Evolutionary conservation across 306 rosid genomes (phyloP), one percentile per base, ranked within the genome.

Genomic region (Hippophae gyantsensis): DNA sequence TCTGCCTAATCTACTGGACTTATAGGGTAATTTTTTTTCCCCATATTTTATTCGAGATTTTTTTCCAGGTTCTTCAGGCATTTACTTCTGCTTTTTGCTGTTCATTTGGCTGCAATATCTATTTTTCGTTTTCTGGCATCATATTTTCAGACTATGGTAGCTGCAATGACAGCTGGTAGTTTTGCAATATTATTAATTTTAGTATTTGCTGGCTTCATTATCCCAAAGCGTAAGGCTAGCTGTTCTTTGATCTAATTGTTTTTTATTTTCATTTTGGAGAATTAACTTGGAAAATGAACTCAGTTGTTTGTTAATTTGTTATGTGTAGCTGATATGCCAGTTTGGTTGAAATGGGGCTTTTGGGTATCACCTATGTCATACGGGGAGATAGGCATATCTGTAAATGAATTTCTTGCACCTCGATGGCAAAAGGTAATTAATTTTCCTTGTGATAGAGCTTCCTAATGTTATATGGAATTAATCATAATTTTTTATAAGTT

Each of bases 351-450:
- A 63, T 78, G 82, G 84, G 84, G 76, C 2, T 82, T 78, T 63
- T 82, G 87, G 87, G 64, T 82, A 65, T 78, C 87, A 56, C 87
- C 87, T 32, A 67, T 78, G 80, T 49, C 82, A 49, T 82, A 82
- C 73, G 87, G 67, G 9, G 82, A 82, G 76, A 78, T 82, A 67
- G 84, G 84, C 58, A 54, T 82, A 64, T 60, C 87, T 55, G 48
- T 73, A 6, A 78, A 78, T 76, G 87, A 82, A 58, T 82, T 82
- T 70, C 80, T 64, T 48, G 82, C 78, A 64, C 87, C 84, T 41
- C 82, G 82, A 56, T 82, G 87, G 87, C 82, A 73, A 68, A 78
- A 75, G 82, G 87, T 82, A 73, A 13, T 41, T 82, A 73, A 13
- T 41, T 48, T 48, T 49, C 53, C n/a, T 13, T 13, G 8, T 11